A percentile compares a stretch with the other conserved stretches of the same genome.
Evolutionary conservation across 176 grass and related monocot genomes (phyloP).

Genomic region (Sorghum bicolor): Sorghum_bicolor_NCBIv3 NC_012873.2:61770501-61771000

Average conservation of each 20-base stretch:
- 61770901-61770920: conserved; percentile 30
- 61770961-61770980: conserved; percentile 55
- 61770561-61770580: not conserved
- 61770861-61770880: conserved; percentile 57
- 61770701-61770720: not conserved
- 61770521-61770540: not conserved
- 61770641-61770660: no score
- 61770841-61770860: conserved; percentile 59
- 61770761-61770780: conserved; percentile 3
- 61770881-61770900: conserved; percentile 45
- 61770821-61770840: conserved; percentile 40
- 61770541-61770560: not conserved
- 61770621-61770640: not conserved
- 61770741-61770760: not conserved
- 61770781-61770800: not conserved
- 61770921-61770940: conserved; percentile 64
- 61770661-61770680: not conserved
- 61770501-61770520: not conserved
- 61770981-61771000: conserved; percentile 35
- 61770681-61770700: not conserved
- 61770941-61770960: conserved; percentile 98
- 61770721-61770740: not conserved
- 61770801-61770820: conserved; percentile 20
- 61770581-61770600: not conserved
- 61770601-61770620: not conserved